A percentile compares a stretch with the other conserved stretches of the same genome.
Conservation (phyloP, 306 rosid species). For the Citrullus mucosospermus region DNA sequence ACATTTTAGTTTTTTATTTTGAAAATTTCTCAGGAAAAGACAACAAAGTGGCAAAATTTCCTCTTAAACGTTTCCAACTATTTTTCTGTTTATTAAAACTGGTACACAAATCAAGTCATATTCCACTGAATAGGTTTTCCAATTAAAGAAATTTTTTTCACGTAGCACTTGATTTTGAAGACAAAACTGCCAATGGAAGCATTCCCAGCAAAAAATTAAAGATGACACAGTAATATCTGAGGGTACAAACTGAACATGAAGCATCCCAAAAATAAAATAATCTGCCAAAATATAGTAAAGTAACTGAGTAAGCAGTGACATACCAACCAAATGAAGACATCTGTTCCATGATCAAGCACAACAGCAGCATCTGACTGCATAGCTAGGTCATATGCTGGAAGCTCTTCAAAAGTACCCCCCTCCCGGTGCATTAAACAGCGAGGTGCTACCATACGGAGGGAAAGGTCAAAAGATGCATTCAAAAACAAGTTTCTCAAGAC, state of each 20-base stretch:
- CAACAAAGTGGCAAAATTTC: background rate
- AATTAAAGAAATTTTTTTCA: background rate
- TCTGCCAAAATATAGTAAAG: background rate
- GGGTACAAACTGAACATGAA: background rate
- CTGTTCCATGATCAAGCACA: slow-evolving; percentile 88
- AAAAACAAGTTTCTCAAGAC: slow-evolving; percentile 72
- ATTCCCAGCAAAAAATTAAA: background rate
- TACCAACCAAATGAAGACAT: slow-evolving; percentile 96
- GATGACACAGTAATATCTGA: background rate
- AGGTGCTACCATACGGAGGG: slow-evolving; percentile 91
- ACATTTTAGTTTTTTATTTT: background rate
- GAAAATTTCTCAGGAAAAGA: background rate
- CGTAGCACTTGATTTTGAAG: background rate
- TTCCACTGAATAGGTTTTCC: background rate
- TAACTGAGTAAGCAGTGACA: slow-evolving; percentile 8
- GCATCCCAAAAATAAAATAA: background rate
- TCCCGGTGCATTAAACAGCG: slow-evolving; percentile 94
- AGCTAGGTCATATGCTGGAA: slow-evolving; percentile 88
- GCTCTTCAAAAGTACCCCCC: slow-evolving; percentile 84
- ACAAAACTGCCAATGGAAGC: background rate
- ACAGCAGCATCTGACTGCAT: slow-evolving; percentile 97
- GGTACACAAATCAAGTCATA: background rate
- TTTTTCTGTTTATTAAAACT: background rate
- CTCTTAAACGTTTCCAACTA: background rate
- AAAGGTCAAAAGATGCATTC: slow-evolving; percentile 81